These are phyloP conservation scores for Blastobotrys ciferrii DNA, from an alignment of 1,139 yeast genomes.

Conservation along the genomic window DNA sequence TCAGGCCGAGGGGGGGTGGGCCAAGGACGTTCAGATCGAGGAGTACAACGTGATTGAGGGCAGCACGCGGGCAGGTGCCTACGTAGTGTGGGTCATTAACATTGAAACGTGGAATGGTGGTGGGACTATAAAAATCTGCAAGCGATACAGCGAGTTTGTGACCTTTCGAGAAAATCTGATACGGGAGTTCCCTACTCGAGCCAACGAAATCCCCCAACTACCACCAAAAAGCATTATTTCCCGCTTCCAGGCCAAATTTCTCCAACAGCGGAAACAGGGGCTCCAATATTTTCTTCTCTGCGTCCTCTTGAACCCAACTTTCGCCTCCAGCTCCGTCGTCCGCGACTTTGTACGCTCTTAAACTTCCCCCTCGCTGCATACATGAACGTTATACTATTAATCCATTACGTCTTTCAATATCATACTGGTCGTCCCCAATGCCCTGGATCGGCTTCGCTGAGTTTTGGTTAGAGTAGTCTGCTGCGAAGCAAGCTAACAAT, in stretches of 20 bases:
- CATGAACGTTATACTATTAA: too few relatives aligned
- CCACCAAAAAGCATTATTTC: conserved; percentile 65
- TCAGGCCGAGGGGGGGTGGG: conserved; percentile 36
- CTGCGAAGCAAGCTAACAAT: too few relatives aligned
- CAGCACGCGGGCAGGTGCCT: conserved; percentile 34
- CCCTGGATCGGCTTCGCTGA: too few relatives aligned
- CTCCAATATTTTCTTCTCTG: conserved; percentile 72
- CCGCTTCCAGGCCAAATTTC: conserved; percentile 53
- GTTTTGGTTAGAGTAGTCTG: too few relatives aligned
- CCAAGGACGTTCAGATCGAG: conserved; percentile 40
- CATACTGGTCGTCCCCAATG: too few relatives aligned
- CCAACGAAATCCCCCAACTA: conserved; percentile 53
- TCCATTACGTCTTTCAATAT: too few relatives aligned
- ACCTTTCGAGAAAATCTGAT: conserved; percentile 46
- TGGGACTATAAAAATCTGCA: conserved; percentile 45
- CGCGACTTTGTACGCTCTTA: conserved; percentile 52
- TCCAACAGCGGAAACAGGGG: conserved; percentile 62
- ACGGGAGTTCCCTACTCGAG: conserved; percentile 40
- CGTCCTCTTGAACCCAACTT: conserved; percentile 62
- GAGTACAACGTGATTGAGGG: conserved; percentile 44
- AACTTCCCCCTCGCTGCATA: too few relatives aligned
- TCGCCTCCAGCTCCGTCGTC: conserved; percentile 48
- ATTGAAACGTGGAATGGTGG: conserved; percentile 39
- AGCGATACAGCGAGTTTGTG: conserved; percentile 66
- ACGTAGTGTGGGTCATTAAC: conserved; percentile 43